Base-by-base conservation (phyloP, 768 basidiomycete genomes). In the Podaxis carcinomalis region DNA sequence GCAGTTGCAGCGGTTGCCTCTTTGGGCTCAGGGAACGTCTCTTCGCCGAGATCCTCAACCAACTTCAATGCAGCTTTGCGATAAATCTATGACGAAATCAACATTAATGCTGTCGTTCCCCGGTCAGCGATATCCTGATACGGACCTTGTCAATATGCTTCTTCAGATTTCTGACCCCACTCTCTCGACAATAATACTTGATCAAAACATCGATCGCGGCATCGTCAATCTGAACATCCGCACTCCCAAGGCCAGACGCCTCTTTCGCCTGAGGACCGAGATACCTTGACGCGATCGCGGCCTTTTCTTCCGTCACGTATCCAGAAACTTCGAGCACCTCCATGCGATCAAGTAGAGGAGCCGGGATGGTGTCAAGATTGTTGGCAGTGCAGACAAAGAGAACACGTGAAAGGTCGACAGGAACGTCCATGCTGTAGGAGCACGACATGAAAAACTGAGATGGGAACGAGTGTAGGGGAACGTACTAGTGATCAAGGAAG, bases 301-400 rank as follows among this genome's bases (percentile, higher is more conserved):
- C 77, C 76, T 96, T 98, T 75, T 96, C 94, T 69, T 95, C 94
- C 0, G 91, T 88, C 21, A 98, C 95, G 69, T 98, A 98, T 16
- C 95, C 93, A 57, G 88, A 90, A 23, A 98, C 92, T 77, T 97
- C 93, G 40, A 98, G 81, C 2, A 98, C 93, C 70, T 97, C 95
- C 95, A 98, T 97, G 63, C 95, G 87, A 71, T 98, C 95, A 21
- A 96, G 83, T 3, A 98, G 81, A 1, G 95, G 95, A 0, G 92
- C 93, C 2, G 95, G 94, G 64, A 97, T 97, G 2, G 93, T 96
- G 57, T 94, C 91, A 55, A 96, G 87, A 63, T 88, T 90, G 73
- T 96, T 95, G 42, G 95, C 95, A 0, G 96, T 99, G 77, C 97
- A 99, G 58, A 99, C 95, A 72, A 99, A 99, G 2, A 99, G 84